A percentile compares a stretch with the other conserved stretches of the same genome.
These are phyloP conservation scores for Alternaria sp. DNA, from an alignment of 2,329 filamentous ascomycete species.

Conservation along the genomic window DNA sequence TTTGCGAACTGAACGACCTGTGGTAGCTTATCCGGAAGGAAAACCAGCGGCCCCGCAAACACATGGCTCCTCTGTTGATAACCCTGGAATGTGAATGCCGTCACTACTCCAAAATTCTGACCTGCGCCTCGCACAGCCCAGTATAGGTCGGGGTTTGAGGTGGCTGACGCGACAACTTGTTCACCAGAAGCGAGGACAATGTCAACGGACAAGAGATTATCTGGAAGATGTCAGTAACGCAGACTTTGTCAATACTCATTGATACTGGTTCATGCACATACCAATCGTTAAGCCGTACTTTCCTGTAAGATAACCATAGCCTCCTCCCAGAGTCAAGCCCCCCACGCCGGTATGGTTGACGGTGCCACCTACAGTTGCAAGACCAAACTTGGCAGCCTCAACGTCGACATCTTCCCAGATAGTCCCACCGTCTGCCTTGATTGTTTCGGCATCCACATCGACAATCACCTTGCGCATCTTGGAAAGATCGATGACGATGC, in stretches of 20 bases:
- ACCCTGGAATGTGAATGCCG: constrained; percentile 52
- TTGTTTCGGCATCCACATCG: constrained; percentile 52
- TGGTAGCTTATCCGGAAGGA: constrained; percentile 37
- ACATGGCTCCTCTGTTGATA: constrained; percentile 39
- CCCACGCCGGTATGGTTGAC: constrained; percentile 69
- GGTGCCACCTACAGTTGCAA: constrained; percentile 67
- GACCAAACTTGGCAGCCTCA: constrained; percentile 56
- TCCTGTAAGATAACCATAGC: constrained; percentile 64
- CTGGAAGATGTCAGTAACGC: constrained; percentile 8
- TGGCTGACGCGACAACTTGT: constrained; percentile 40
- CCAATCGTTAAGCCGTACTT: constrained; percentile 62
- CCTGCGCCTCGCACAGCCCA: constrained; percentile 49
- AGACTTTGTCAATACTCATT: background rate
- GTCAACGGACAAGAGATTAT: constrained; percentile 48
- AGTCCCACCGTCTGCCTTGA: constrained; percentile 60
- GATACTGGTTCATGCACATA: constrained; percentile 17
- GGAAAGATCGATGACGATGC: constrained; percentile 63
- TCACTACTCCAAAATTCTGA: constrained; percentile 45
- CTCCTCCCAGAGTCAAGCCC: constrained; percentile 61
- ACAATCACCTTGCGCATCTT: constrained; percentile 59
- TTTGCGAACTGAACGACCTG: constrained; percentile 38
- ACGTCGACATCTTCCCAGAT: constrained; percentile 63
- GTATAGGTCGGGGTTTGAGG: constrained; percentile 43
- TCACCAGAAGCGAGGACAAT: constrained; percentile 46
- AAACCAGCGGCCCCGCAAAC: constrained; percentile 48